Evolutionary conservation across 495 filamentous ascomycete species (phyloP), one percentile per base, ranked within the genome.

Genomic region (Aspergillus baeticus): DNA sequence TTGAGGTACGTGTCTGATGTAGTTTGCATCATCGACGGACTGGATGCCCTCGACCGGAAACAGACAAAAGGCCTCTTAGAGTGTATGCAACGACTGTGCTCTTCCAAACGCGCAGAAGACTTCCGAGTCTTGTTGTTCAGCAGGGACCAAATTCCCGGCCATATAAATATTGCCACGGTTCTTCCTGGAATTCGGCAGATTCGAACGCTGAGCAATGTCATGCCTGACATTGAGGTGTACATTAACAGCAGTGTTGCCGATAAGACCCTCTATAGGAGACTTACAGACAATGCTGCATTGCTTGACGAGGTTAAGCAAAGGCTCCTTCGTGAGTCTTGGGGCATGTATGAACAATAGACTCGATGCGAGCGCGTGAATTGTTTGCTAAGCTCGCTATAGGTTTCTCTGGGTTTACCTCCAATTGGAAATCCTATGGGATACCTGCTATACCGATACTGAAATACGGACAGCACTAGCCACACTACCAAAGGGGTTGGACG

Each of bases 201-300:
- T 15, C 58, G 61, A 15, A 69, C 63, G 6, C 58, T 61, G 6
- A 4, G n/a, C 10, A 64, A 64, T 23, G 54, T 66, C 22, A 59
- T 55, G 43, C 42, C 39, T 11, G 66, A 69, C 37, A 66, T 66
- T 23, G 15, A 48, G 15, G 43, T 51, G 5, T 69, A 69, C 18
- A 64, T 66, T 21, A 47, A 66, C 48, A 44, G 35, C 11, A 65
- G 59, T 29, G 57, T 66, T 29, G 18, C 42, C 5, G 61, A 66
- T 11, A 68, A 64, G 41, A 59, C 23, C 5, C 54, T 64, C 29
- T 33, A n/a, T 23, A 42, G 51, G 26, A 62, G 47, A 31, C 54
- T 69, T 36, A 67, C 62, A 6, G 53, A 62, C 51, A 51, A 63
- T 54, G n/a, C n/a, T n/a, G n/a, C n/a, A n/a, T n/a, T n/a, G n/a